A percentile compares a stretch with the other conserved stretches of the same genome.
Conservation (phyloP, 2,329 filamentous ascomycete genomes). For the Colletotrichum coccodes region DNA sequence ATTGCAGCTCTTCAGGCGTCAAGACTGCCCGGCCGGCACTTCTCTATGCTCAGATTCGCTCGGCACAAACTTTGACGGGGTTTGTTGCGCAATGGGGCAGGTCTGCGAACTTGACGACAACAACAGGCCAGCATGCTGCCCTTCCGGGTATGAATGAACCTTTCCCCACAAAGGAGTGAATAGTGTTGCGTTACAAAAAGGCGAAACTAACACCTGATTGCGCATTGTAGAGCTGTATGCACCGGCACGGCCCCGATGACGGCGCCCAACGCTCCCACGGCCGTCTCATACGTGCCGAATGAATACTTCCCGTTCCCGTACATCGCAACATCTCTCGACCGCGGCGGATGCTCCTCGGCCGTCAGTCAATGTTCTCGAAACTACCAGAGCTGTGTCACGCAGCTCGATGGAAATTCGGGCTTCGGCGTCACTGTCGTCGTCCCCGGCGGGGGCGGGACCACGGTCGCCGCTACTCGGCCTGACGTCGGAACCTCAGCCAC, state of each 20-base stretch:
- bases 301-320: slow-evolving; percentile 70
- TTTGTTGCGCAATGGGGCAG: slow-evolving; percentile 64
- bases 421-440: slow-evolving; percentile 67
- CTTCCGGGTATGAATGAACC: slow-evolving; percentile 52
- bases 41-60: slow-evolving; percentile 60
- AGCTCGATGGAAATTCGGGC: slow-evolving; percentile 52
- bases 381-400: slow-evolving; percentile 62
- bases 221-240: slow-evolving; percentile 57
- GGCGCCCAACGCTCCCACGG: slow-evolving; percentile 48
- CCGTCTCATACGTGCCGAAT: slow-evolving; percentile 65
- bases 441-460: slow-evolving; percentile 63
- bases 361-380: slow-evolving; percentile 62
- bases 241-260: slow-evolving; percentile 63
- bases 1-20: slow-evolving; percentile 28
- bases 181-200: neutral
- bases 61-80: slow-evolving; percentile 56
- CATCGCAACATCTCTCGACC: slow-evolving; percentile 63
- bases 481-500: slow-evolving; percentile 58
- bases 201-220: neutral
- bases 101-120: slow-evolving; percentile 59
- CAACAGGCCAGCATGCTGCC: slow-evolving; percentile 64
- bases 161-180: neutral
- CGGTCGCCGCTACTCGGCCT: slow-evolving; percentile 53
- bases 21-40: slow-evolving; percentile 58
- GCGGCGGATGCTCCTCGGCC: slow-evolving; percentile 62